Evolutionary conservation across 1,139 yeast genomes (phyloP), one percentile per base, ranked within the genome.

Genomic region (Geotrichum fermentans): DNA sequence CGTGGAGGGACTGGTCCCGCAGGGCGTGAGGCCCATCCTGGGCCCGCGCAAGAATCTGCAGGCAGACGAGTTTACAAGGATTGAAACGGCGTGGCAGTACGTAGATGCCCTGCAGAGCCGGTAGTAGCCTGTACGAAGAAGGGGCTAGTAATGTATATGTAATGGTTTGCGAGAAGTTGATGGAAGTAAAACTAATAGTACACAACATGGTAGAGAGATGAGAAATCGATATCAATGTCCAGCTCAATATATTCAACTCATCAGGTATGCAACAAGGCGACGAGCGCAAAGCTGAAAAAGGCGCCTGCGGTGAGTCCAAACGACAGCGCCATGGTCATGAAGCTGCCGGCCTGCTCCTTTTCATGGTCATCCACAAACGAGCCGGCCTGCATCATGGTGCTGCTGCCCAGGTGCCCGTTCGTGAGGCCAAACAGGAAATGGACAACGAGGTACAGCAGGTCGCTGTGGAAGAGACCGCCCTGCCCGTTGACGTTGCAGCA

Each of bases 281-380:
- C 89, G 51, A 86, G 73, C 1, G 79, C 61, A 61, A 87, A 87
- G 60, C 95, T 83, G 46, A 83, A 64, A 0, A 89, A 59, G 55
- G 95, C 81, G 1, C 97, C 97, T 2, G 76, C 71, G 0, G 94
- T 81, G 49, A 89, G 72, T 0, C 96, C 96, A 18, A 79, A 61
- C 52, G 90, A 82, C 48, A 88, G 73, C 56, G 85, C 79, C 16
- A 88, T 79, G 1, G 88, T 80, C 50, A 95, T 84, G 64, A 89
- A 85, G 2, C 96, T 97, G 35, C 97, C 96, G 0, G 97, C 96
- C 0, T 96, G 96, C 56, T 86, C 89, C 64, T 81, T 82, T 61
- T 87, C 94, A 18, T 76, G 76, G 40, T 79, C 85, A 13, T 72
- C 72, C 4, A 71, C 74, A 14, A 68, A 71, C 30, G 73, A 75